Conservation (phyloP, 1,139 yeast genomes). For the Geotrichum europaeum region DNA sequence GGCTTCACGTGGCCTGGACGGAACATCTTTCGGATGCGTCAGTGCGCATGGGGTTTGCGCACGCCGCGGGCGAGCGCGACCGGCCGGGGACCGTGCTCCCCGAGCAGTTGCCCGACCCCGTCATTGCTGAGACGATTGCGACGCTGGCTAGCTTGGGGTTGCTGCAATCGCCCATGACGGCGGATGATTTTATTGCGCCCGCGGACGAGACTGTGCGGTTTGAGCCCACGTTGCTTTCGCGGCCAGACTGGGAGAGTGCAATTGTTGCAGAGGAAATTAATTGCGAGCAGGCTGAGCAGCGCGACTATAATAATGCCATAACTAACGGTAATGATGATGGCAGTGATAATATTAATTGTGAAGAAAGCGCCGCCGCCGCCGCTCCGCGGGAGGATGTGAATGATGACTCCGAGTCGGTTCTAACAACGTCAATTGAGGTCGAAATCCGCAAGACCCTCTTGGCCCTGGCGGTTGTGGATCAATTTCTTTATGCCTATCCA, state of each 20-base stretch:
- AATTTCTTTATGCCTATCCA: not conserved
- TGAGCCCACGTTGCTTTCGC: not conserved
- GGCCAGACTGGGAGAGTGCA: not conserved
- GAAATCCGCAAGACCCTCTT: not conserved
- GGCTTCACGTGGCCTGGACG: not conserved
- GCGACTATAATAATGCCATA: not conserved
- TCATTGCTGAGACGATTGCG: not conserved
- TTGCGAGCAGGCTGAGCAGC: not conserved
- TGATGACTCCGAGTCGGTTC: not conserved
- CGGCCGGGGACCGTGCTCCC: not conserved
- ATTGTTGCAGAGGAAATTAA: not conserved
- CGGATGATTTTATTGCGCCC: not conserved
- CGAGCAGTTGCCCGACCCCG: not conserved
- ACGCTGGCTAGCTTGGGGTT: not conserved
- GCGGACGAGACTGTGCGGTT: not conserved
- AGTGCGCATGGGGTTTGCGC: not conserved
- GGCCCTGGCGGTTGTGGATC: not conserved
- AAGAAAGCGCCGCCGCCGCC: no score
- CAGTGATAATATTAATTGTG: no score
- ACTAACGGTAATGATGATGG: not conserved
- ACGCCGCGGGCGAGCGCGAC: not conserved
- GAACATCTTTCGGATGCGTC: not conserved
- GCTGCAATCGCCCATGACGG: not conserved
- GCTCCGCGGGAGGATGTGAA: not conserved
- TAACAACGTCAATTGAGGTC: not conserved